Percentiles rank a stretch among this genome's conserved stretches.
Evolutionary conservation across 257 asterid genomes (phyloP).

Genomic region (Marsdenia floribunda): DNA sequence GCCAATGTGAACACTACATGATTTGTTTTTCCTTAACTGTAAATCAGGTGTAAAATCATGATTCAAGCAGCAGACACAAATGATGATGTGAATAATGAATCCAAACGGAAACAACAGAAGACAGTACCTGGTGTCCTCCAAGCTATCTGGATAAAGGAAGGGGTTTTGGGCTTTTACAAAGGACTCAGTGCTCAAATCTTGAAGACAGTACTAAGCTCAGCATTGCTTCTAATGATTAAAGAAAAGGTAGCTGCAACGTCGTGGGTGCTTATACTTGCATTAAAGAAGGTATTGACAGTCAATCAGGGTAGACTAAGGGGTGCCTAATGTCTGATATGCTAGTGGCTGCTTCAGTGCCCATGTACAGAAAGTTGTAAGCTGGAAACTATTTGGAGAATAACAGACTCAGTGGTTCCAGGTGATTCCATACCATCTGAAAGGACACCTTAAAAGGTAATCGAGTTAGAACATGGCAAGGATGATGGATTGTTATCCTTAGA

Average conservation of each 20-base stretch:
- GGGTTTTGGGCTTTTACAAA: conserved; percentile 37
- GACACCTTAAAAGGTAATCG: neutral
- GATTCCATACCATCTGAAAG: neutral
- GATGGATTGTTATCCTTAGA: neutral
- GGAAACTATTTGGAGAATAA: neutral
- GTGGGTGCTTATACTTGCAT: conserved; percentile 37
- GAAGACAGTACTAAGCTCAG: conserved; percentile 43
- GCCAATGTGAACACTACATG: neutral
- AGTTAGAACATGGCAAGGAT: neutral
- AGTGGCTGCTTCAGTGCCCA: neutral
- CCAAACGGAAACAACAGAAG: conserved; percentile 23
- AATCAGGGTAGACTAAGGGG: conserved; percentile 30
- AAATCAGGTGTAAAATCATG: conserved; percentile 44
- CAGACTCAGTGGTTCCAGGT: neutral
- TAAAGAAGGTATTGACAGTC: conserved; percentile 20
- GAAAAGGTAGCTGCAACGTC: conserved; percentile 42
- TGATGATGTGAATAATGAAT: conserved; percentile 21
- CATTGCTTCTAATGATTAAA: conserved; percentile 43
- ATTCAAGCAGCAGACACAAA: conserved; percentile 37
- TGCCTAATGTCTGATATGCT: conserved; percentile 8
- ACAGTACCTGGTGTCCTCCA: conserved; percentile 23
- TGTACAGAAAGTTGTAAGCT: neutral
- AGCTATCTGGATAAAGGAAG: conserved; percentile 37
- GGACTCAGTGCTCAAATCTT: conserved; percentile 45
- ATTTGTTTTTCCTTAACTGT: conserved; percentile 5